Base-by-base conservation (phyloP, 768 basidiomycete species). In the Boletellus ananas region DNA sequence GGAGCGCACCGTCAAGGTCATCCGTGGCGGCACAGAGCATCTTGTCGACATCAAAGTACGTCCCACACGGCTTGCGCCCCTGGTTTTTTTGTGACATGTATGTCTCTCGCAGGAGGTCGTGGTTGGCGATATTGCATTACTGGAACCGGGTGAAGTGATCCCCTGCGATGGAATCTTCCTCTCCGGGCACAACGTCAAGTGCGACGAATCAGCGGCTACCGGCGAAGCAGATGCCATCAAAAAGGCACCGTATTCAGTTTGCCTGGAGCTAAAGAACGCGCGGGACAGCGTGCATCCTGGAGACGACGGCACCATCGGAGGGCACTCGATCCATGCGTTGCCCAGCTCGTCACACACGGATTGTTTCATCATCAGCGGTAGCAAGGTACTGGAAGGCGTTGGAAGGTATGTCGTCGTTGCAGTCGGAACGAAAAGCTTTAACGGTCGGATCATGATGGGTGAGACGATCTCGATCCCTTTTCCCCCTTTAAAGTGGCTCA, bases 401-500 rank as follows among this genome's bases (percentile, higher is more conserved):
- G 96, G 96, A 23, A 78, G 75, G 50, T 99, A 98, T 61, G 85
- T 99, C 43, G 83, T 97, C 44, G 87, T 96, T 44, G 85, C 92
- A 3, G 92, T 98, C 43, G 96, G 96, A 11, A 82, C 81, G 12
- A 90, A 86, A 71, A 91, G 87, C 58, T 98, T 97, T 71, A 93
- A 97, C 64, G 96, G 96, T 35, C 81, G 93, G 39, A 94, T 97
- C 61, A 93, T 98, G 90, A 95, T 95, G 85, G 88, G 93, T 95
- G 61, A 33, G 85, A 41, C 7, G 25, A 39, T 18, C 38, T 6
- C 8, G 34, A 43, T 29, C 33, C 17, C 37, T 45, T 18, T 29
- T 45, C n/a, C 23, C 17, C 5, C 20, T 20, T 25, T 7, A 8
- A 14, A 7, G 25, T 17, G 23, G 23, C 54, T 56, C 42, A 53